A percentile compares a stretch with the other conserved stretches of the same genome.
These are phyloP conservation scores for Lodderomyces oxycetoniae DNA, from an alignment of 1,139 yeast species.

Conservation along the genomic window DNA sequence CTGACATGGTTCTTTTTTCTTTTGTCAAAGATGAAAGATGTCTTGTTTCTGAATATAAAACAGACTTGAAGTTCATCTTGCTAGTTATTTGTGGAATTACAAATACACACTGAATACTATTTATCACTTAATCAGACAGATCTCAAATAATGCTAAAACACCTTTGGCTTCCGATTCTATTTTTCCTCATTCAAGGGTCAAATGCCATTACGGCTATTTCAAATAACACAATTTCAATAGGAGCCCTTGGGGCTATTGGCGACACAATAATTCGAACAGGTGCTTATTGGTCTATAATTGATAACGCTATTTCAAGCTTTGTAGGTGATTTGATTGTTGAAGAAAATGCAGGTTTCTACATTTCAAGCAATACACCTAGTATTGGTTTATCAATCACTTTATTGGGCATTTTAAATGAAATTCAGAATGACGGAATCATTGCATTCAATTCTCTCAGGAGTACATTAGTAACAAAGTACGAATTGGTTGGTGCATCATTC, in stretches of 20 bases:
- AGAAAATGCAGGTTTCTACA: constrained; percentile 23
- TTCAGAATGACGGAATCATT: constrained; percentile 22
- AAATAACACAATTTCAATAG: constrained; percentile 13
- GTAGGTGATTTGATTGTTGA: constrained; percentile 19
- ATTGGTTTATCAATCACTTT: constrained; percentile 15
- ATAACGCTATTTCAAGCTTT: constrained; percentile 23
- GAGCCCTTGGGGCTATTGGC: constrained; percentile 19
- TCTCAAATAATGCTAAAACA: too few relatives aligned
- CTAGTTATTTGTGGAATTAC: too few relatives aligned
- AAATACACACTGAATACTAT: too few relatives aligned
- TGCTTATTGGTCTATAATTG: constrained; percentile 32
- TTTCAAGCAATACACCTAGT: constrained; percentile 5
- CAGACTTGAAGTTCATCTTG: too few relatives aligned
- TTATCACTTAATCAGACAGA: too few relatives aligned
- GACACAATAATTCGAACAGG: constrained; percentile 24
- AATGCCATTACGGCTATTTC: constrained; percentile 1
- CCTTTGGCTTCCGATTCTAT: neutral
- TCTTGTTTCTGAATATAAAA: too few relatives aligned
- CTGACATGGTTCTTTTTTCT: too few relatives aligned
- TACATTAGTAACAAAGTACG: constrained; percentile 18
- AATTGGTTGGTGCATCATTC: constrained; percentile 19
- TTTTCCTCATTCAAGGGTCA: neutral
- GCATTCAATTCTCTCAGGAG: constrained; percentile 19
- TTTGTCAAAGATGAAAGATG: too few relatives aligned
- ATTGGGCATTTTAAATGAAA: constrained; percentile 12